Evolutionary conservation across 2,329 filamentous ascomycete species (phyloP), one percentile per base, ranked within the genome.

Genomic region (Exophiala sp.): DNA sequence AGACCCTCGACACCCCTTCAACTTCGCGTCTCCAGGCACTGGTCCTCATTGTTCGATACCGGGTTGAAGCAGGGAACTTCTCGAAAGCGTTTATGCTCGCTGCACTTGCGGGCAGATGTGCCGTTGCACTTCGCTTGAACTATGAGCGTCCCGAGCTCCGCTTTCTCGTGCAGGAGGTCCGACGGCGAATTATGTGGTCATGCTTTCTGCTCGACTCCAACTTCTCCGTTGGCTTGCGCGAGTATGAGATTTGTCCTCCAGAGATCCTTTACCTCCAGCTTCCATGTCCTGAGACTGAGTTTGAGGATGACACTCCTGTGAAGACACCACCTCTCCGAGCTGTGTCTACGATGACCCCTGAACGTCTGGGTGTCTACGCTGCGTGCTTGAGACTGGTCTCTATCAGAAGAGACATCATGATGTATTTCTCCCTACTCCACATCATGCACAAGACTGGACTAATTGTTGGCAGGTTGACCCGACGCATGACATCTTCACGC

Each of bases 201-300:
- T 66, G 75, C 9, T 71, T 70, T 55, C 72, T 74, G 56, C 69
- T 75, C 43, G 73, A 75, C 57, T 70, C 71, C 2, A 68, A 70
- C 50, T 70, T 74, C 49, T 71, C 74, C 19, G 71, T 70, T 14
- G 72, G 73, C 10, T 68, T 73, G 53, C 61, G 67, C 9, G 73
- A 76, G 48, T 73, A 74, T 34, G 72, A 71, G 7, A 60, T 75
- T 9, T 74, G 73, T 64, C 65, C 69, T 3, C 65, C 67, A 2
- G 69, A 72, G 41, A 63, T 64, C 8, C 68, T 76, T 54, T 69
- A 70, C 48, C 67, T 76, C 39, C 70, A 74, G 51, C 67, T 75
- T 9, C 73, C 73, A 0, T 76, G 72, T 58, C 74, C 75, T 56
- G 73, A 76, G 61, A 68, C 70, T 2, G 74, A 74, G 52, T 75